Evolutionary conservation across 768 basidiomycete species (phyloP).

Genomic region (Pleurotus sapidus): DNA sequence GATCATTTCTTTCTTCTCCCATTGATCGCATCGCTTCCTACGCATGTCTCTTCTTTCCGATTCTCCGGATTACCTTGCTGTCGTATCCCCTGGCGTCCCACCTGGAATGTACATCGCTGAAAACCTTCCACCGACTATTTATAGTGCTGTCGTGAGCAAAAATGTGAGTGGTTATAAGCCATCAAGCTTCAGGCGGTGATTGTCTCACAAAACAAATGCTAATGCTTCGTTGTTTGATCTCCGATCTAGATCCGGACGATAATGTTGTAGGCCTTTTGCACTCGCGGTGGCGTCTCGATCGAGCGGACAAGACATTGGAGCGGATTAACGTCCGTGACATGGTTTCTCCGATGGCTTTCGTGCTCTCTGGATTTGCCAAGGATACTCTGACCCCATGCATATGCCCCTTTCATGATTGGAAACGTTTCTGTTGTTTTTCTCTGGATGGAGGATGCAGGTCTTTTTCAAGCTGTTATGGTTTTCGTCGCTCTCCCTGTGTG

Average conservation of each 20-base stretch:
- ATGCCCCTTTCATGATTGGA: not conserved
- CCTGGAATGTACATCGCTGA: slow-evolving; percentile 13
- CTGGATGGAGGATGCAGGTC: not conserved
- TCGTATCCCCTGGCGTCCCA: slow-evolving; percentile 12
- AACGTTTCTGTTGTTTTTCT: not conserved
- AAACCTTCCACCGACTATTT: slow-evolving; percentile 5
- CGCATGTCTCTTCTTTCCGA: slow-evolving; percentile 16
- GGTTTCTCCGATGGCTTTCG: not conserved
- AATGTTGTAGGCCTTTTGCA: slow-evolving; percentile 18
- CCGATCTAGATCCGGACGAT: slow-evolving; percentile 23
- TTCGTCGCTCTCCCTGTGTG: not conserved
- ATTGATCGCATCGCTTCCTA: slow-evolving; percentile 12
- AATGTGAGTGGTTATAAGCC: slow-evolving; percentile 48
- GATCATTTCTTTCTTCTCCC: slow-evolving; percentile 8
- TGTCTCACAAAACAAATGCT: not conserved
- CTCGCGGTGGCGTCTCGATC: slow-evolving; percentile 6
- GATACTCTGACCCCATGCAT: not conserved
- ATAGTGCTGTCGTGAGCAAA: slow-evolving; percentile 65
- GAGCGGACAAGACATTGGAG: not conserved
- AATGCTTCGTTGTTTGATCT: not conserved
- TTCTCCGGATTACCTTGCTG: slow-evolving; percentile 17
- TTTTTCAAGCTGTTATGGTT: not conserved
- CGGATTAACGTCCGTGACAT: not conserved
- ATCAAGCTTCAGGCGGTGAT: not conserved
- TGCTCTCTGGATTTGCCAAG: not conserved